Evolutionary conservation across 1,284 basidiomycete species (phyloP).

Genomic region (Cryptococcus sp.): DNA sequence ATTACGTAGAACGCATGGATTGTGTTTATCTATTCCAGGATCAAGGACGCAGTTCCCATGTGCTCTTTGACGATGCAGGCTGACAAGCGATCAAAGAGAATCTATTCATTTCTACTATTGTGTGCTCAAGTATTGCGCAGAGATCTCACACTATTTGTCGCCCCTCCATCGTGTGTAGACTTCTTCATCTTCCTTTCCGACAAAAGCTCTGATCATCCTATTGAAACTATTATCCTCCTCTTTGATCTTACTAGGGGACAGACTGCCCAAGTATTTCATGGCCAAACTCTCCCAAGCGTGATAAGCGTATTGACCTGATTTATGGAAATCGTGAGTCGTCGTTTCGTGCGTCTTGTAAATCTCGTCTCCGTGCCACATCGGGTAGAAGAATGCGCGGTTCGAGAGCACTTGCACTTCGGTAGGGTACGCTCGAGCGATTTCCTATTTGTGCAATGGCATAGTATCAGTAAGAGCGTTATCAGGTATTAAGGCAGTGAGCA

Average conservation of each 20-base stretch:
- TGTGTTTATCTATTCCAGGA: no score
- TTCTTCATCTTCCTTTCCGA: constrained; percentile 41
- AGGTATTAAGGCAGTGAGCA: background rate
- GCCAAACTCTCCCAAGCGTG: constrained; percentile 55
- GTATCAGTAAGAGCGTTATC: background rate
- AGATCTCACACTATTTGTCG: background rate
- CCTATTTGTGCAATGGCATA: constrained; percentile 18
- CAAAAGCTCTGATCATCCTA: constrained; percentile 44
- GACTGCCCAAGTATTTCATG: constrained; percentile 44
- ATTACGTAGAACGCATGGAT: no score
- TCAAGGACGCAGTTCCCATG: no score
- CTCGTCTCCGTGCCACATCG: constrained; percentile 53
- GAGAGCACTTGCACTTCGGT: constrained; percentile 55
- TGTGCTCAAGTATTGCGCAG: no score
- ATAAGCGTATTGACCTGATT: constrained; percentile 51
- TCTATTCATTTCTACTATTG: no score
- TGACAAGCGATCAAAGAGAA: no score
- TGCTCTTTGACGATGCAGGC: no score
- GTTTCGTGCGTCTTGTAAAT: constrained; percentile 45
- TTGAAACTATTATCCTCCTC: constrained; percentile 50
- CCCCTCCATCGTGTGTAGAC: constrained; percentile 30
- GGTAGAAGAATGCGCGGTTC: constrained; percentile 57
- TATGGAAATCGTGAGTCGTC: constrained; percentile 45
- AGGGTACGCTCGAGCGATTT: constrained; percentile 52
- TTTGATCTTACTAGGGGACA: constrained; percentile 45